Evolutionary conservation across 2,329 filamentous ascomycete species (phyloP).

Genomic region (Didymella lethalis): DNA sequence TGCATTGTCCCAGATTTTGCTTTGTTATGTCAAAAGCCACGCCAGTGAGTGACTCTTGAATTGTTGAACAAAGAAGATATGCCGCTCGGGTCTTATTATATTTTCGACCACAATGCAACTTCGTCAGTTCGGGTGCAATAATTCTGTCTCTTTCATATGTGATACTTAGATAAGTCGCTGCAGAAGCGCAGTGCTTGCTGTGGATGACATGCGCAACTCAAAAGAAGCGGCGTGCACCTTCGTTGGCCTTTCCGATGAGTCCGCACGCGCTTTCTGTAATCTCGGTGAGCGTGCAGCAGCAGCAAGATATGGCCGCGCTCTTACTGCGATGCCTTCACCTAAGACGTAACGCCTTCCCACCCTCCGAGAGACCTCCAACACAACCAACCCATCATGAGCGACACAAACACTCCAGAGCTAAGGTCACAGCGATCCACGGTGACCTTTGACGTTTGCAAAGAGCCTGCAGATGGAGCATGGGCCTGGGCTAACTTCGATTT

Average conservation of each 20-base stretch:
- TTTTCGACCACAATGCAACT: neutral
- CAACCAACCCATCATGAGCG: neutral
- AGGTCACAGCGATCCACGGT: neutral
- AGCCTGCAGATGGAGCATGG: neutral
- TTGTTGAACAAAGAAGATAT: neutral
- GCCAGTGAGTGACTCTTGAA: neutral
- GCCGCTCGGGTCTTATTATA: neutral
- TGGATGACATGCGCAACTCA: neutral
- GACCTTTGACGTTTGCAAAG: neutral
- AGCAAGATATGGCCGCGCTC: neutral
- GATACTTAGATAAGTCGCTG: neutral
- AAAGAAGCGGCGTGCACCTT: neutral
- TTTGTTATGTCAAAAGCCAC: neutral
- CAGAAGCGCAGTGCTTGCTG: neutral
- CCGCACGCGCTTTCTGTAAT: neutral
- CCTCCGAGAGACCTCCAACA: neutral
- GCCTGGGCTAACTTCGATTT: neutral
- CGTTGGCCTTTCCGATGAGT: neutral
- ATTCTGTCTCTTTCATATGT: neutral
- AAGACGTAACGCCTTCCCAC: neutral
- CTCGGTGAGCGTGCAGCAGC: neutral
- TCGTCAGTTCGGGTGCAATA: neutral
- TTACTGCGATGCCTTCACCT: neutral
- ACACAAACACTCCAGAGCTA: neutral
- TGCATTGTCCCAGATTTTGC: neutral